A percentile compares a stretch with the other conserved stretches of the same genome.
Conservation (phyloP, 495 filamentous ascomycete genomes). For the Daldinia concentrica region DNA sequence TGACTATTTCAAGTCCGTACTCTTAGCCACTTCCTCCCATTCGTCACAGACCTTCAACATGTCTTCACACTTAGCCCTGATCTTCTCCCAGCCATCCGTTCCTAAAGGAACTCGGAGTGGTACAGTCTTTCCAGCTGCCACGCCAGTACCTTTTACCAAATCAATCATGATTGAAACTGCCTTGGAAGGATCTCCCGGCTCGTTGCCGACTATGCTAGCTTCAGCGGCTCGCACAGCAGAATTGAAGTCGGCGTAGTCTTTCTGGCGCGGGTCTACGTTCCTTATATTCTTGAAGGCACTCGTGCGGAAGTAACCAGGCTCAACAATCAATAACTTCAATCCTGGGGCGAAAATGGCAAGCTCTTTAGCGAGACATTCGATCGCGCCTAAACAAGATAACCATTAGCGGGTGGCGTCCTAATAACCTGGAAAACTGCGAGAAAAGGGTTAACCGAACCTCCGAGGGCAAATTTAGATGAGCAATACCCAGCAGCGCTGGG, state of each 20-base stretch:
- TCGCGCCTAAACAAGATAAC: no score
- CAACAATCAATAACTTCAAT: conserved; percentile 20
- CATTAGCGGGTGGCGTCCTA: no score
- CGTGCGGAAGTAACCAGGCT: conserved; percentile 26
- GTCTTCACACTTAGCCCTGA: conserved; percentile 46
- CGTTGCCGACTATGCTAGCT: conserved; percentile 41
- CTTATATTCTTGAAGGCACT: conserved; percentile 21
- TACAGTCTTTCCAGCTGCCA: conserved; percentile 48
- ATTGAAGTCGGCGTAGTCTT: conserved; percentile 24
- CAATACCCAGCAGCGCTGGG: conserved; percentile 25
- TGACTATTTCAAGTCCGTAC: conserved; percentile 24
- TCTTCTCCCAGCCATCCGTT: conserved; percentile 51
- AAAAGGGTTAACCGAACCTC: no score
- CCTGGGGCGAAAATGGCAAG: conserved; percentile 22
- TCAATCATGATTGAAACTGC: conserved; percentile 51
- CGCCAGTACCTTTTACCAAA: conserved; percentile 52
- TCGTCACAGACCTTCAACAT: conserved; percentile 40
- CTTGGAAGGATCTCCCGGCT: conserved; percentile 53
- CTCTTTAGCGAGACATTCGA: conserved; percentile 24
- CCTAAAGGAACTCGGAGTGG: conserved; percentile 60
- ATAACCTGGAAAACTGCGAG: no score
- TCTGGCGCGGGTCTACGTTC: conserved; percentile 5
- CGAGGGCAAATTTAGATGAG: conserved; percentile 23
- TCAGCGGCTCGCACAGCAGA: conserved; percentile 1
- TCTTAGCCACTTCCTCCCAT: conserved; percentile 34